phyloP scores from a whole-genome alignment of 495 filamentous ascomycete genomes.

The Annulohypoxylon stygium region DNA sequence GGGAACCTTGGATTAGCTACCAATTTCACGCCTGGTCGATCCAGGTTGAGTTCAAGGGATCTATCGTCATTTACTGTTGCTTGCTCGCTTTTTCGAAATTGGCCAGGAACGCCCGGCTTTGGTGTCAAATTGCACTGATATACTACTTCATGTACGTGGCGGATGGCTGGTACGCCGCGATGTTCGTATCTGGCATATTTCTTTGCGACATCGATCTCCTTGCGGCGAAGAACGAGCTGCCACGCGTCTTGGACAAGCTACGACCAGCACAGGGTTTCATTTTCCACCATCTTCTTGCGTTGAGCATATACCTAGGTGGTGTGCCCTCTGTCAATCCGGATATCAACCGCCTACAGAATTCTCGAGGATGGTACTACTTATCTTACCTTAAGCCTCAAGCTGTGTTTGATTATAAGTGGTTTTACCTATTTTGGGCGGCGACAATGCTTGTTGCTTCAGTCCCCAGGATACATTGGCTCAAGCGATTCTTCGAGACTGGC shows the following conservation, averaged over 20 bases:
- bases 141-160: conserved; percentile 62
- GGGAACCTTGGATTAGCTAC: conserved; percentile 55
- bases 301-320: conserved; percentile 61
- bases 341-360: conserved; percentile 51
- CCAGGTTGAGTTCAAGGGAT: conserved; percentile 58
- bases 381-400: conserved; percentile 65
- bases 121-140: conserved; percentile 50
- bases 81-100: conserved; percentile 57
- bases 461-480: conserved; percentile 58
- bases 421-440: conserved; percentile 66
- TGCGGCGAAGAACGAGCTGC: conserved; percentile 56
- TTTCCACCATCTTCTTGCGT: conserved; percentile 59
- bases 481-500: conserved; percentile 68
- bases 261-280: conserved; percentile 59
- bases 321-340: conserved; percentile 58
- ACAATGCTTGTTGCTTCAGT: conserved; percentile 67
- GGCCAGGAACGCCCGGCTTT: conserved; percentile 50
- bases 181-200: conserved; percentile 63
- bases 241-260: conserved; percentile 51
- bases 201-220: conserved; percentile 64
- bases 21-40: conserved; percentile 61
- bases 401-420: conserved; percentile 63
- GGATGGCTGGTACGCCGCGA: conserved; percentile 60
- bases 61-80: conserved; percentile 63
- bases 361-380: conserved; percentile 60